Evolutionary conservation across 192 early-diverging fungal genomes (phyloP).

Genomic region (Linnemannia hyalina): DNA sequence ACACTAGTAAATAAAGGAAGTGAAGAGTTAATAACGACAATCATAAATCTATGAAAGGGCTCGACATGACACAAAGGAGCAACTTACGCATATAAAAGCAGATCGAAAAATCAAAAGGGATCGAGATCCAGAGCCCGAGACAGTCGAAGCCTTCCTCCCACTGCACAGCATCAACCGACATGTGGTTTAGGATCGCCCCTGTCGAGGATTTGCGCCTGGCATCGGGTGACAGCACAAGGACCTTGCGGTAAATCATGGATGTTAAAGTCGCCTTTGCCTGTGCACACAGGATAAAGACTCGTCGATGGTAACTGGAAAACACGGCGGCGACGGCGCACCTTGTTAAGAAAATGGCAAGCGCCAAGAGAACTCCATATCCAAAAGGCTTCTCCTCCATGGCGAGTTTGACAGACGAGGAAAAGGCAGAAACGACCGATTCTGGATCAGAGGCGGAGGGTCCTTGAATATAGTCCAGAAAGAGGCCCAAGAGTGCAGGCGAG

Average conservation of each 20-base stretch:
- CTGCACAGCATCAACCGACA: constrained; percentile 51
- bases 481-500: constrained; percentile 23
- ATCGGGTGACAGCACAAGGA: constrained; percentile 48
- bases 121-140: constrained; percentile 20
- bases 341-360: constrained; percentile 9
- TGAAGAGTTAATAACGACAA: too few relatives aligned
- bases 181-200: constrained; percentile 57
- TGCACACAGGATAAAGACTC: not conserved
- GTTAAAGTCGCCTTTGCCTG: constrained; percentile 27
- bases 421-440: not conserved
- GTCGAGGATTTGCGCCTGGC: constrained; percentile 38
- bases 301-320: not conserved
- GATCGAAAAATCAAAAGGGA: constrained; percentile 40
- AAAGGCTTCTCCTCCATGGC: constrained; percentile 16
- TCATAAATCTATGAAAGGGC: too few relatives aligned
- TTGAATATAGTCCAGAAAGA: constrained; percentile 37
- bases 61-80: too few relatives aligned
- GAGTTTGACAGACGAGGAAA: not conserved
- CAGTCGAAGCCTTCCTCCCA: constrained; percentile 35
- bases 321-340: not conserved
- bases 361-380: constrained; percentile 23
- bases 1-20: constrained; percentile 19
- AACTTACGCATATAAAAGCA: constrained; percentile 40
- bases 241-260: constrained; percentile 55
- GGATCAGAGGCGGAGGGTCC: not conserved